Base-by-base conservation (phyloP, 129 eudicot genomes). In the Oenanthe sinensis region DNA sequence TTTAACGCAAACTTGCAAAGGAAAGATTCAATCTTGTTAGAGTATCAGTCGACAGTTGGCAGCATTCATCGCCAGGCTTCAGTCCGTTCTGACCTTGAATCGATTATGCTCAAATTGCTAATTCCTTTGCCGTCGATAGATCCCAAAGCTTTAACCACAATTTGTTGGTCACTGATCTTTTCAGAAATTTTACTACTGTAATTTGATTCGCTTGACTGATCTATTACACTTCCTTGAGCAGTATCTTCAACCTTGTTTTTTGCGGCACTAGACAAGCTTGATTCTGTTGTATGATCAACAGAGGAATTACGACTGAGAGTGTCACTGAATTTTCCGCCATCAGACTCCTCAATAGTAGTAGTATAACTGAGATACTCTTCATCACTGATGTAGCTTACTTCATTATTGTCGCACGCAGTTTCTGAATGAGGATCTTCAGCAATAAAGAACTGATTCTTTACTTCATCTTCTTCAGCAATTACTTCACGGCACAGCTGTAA, bases 1-100 rank as follows among this genome's bases (percentile, higher is more conserved):
- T 45, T 74, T 33, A 43, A n/a, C 10, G 15, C 14, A 45, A 74
- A 47, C 55, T 24, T 33, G 50, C 7, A 8, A 44, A 14, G 48
- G 22, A 73, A 36, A 46, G 5, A 74, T 46, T 33, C 58, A 26
- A 5, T 46, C 14, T 46, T 6, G 43, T 46, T 43, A 11, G 7
- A n/a, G 37, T 24, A 12, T 74, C 22, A 74, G 42, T 42, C 40
- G 8, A 11, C 55, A 13, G 58, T 11, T n/a, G n/a, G n/a, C n/a
- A n/a, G 17, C 43, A 0, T 70, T 89, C 83, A 87, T 22, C 91
- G 82, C 90, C 91, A 84, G 39, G 93, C 93, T 84, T 90, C 93
- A 20, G 80, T 82, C 69, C 91, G 69, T 79, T 90, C 93, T 6
- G 84, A 81, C 80, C 85, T 84, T 14, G 93, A 79, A 54, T 86